Evolutionary conservation across 176 grass and related monocot species (phyloP).

Genomic region (Hordeum marinum): DNA sequence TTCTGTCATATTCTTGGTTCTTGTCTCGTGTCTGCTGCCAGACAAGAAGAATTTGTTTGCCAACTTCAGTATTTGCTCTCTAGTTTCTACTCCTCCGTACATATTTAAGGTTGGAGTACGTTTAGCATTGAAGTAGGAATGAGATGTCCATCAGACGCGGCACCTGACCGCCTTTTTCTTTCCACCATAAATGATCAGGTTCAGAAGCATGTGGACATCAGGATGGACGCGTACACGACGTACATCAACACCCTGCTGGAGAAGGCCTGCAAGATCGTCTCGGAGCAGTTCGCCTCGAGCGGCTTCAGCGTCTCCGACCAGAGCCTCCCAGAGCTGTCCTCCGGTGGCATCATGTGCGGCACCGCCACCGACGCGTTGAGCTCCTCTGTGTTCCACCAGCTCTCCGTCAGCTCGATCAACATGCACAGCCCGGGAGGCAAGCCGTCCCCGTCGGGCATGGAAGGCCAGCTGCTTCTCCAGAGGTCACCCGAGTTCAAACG

Average conservation of each 20-base stretch:
- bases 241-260: constrained; percentile 88
- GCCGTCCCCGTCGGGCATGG: constrained; percentile 34
- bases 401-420: constrained; percentile 65
- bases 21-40: not conserved
- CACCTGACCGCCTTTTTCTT: not conserved
- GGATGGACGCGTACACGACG: constrained; percentile 83
- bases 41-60: too few relatives aligned
- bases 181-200: constrained; percentile 40
- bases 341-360: constrained; percentile 36
- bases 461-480: constrained; percentile 53
- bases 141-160: not conserved
- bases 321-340: constrained; percentile 46
- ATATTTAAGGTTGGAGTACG: too few relatives aligned
- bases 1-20: not conserved
- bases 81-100: too few relatives aligned
- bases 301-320: constrained; percentile 49
- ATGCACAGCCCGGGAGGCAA: constrained; percentile 61
- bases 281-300: constrained; percentile 69
- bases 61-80: too few relatives aligned
- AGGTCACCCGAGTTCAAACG: constrained; percentile 68
- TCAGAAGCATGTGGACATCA: constrained; percentile 92
- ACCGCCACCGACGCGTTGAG: constrained; percentile 45
- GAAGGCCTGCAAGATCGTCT: constrained; percentile 86
- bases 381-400: constrained; percentile 66
- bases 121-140: not conserved